Evolutionary conservation across 495 filamentous ascomycete genomes (phyloP).

Genomic region (Aspergillus cristatus): DNA sequence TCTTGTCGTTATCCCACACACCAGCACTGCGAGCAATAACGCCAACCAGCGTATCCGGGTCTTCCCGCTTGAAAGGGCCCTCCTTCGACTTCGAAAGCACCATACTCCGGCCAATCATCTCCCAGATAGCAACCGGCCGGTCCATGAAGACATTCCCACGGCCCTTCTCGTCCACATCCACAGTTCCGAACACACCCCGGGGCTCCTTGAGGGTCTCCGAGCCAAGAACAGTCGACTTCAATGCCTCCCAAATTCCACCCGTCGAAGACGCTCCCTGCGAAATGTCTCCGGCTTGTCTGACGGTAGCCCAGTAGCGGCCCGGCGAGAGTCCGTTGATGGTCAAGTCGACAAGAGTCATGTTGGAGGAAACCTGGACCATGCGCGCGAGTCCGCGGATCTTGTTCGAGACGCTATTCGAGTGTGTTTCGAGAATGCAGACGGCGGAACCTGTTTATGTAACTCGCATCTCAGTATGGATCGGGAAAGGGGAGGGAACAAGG

Average conservation of each 20-base stretch:
- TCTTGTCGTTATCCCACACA: conserved; percentile 98
- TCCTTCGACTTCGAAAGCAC: conserved; percentile 54
- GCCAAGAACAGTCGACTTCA: conserved; percentile 40
- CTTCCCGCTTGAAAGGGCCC: conserved; percentile 51
- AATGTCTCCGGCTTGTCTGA: conserved; percentile 85
- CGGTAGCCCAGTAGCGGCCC: conserved; percentile 72
- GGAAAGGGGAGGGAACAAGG: conserved; percentile 2
- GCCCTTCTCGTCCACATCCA: conserved; percentile 56
- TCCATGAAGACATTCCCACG: conserved; percentile 71
- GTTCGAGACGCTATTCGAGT: conserved; percentile 47
- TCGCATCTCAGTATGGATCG: background rate
- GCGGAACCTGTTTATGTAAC: conserved; percentile 56
- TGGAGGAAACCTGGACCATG: conserved; percentile 70
- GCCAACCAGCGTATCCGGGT: conserved; percentile 76
- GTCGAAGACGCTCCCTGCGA: conserved; percentile 71
- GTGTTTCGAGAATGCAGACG: conserved; percentile 94
- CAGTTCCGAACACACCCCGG: conserved; percentile 61
- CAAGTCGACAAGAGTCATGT: conserved; percentile 75
- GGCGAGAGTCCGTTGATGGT: conserved; percentile 76
- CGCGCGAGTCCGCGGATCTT: conserved; percentile 67
- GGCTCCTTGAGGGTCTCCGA: conserved; percentile 33
- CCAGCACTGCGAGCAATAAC: conserved; percentile 92
- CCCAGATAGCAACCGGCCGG: conserved; percentile 79
- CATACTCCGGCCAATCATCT: conserved; percentile 86
- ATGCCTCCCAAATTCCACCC: conserved; percentile 68